Evolutionary conservation across 179 eudicot genomes (phyloP).

Genomic region (Patellifolia procumbens): DNA sequence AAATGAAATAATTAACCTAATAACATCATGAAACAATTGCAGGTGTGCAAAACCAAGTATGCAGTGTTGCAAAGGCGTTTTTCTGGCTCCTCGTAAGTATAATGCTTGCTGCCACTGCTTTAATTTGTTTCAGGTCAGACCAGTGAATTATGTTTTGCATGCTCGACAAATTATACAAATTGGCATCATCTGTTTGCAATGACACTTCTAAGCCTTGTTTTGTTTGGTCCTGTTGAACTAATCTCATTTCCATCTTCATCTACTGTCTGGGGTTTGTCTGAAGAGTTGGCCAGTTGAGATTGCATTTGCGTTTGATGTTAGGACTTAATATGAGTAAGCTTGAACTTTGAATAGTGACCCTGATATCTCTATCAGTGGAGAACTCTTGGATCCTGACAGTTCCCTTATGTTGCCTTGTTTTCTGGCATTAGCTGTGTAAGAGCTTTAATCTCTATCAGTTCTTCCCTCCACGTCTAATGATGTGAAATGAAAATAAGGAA

Average conservation of each 20-base stretch:
- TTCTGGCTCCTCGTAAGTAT: conserved; percentile 78
- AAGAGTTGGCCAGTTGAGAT: background rate
- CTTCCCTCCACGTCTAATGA: background rate
- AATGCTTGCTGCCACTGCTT: conserved; percentile 21
- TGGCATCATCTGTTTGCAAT: background rate
- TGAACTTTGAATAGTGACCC: background rate
- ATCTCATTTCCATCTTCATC: background rate
- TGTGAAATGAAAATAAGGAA: background rate
- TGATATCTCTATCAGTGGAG: background rate
- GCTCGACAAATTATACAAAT: background rate
- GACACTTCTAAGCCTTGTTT: background rate
- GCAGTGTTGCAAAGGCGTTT: conserved; percentile 67
- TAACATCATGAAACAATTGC: conserved; percentile 33
- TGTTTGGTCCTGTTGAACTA: background rate
- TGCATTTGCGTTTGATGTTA: background rate
- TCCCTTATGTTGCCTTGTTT: background rate
- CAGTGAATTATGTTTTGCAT: conserved; percentile 7
- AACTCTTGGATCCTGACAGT: background rate
- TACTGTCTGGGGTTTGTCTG: background rate
- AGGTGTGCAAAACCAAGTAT: conserved; percentile 80
- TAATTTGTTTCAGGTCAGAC: conserved; percentile 16
- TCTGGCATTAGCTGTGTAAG: background rate
- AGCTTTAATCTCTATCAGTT: background rate
- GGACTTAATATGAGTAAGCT: background rate
- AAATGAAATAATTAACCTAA: conserved; percentile 1